Percentiles rank a stretch among this genome's conserved stretches.
phyloP scores from a whole-genome alignment of 306 rosid genomes.

The Glycine tomentella region DNA sequence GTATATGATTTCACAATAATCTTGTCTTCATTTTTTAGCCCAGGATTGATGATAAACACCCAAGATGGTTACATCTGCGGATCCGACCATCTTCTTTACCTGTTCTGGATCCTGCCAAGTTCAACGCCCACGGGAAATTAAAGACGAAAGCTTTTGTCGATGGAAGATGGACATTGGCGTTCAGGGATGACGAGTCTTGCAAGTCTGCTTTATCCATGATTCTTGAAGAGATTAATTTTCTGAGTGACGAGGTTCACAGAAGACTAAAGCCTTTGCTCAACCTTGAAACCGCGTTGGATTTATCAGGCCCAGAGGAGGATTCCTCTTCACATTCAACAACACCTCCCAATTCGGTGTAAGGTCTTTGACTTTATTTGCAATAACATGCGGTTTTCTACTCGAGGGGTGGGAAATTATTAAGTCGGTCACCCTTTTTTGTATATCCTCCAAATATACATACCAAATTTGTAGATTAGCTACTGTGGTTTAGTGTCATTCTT shows the following conservation, averaged over 20 bases:
- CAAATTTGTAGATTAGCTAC: conserved; percentile 53
- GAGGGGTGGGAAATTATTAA: conserved; percentile 61
- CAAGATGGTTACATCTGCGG: conserved; percentile 89
- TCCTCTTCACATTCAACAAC: conserved; percentile 51
- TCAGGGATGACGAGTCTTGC: conserved; percentile 82
- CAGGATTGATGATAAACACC: conserved; percentile 74
- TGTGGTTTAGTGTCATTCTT: conserved; percentile 67
- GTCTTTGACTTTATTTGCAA: conserved; percentile 36
- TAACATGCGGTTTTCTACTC: conserved; percentile 51
- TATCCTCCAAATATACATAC: conserved; percentile 58
- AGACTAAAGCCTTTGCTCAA: conserved; percentile 77
- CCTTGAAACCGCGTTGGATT: conserved; percentile 55
- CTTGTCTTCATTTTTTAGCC: conserved; percentile 65
- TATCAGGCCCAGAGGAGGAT: conserved; percentile 47
- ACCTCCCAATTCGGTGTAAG: conserved; percentile 55
- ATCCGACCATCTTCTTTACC: conserved; percentile 85
- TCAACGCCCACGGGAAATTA: conserved; percentile 46
- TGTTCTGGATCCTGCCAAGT: conserved; percentile 65
- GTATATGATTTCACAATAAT: conserved; percentile 15
- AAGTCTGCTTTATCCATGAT: conserved; percentile 71
- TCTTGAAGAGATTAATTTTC: conserved; percentile 64
- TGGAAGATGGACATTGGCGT: conserved; percentile 96
- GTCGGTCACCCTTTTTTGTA: conserved; percentile 68
- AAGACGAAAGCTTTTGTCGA: conserved; percentile 78
- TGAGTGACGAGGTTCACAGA: conserved; percentile 73